phyloP scores from a whole-genome alignment of 306 rosid genomes.

The Rubus idaeus region DNA sequence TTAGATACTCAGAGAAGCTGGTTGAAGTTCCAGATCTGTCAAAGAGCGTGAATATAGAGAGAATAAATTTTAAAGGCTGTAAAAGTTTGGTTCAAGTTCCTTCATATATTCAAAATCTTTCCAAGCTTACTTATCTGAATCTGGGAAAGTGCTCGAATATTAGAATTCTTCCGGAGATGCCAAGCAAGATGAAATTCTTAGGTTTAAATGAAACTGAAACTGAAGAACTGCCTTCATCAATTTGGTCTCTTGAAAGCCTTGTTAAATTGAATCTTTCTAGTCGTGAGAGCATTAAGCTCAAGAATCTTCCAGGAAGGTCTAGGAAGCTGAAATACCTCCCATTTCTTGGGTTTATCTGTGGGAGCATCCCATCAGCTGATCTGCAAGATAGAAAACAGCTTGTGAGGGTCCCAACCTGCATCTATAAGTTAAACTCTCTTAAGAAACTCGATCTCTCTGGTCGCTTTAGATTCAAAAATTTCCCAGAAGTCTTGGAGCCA shows the following conservation, averaged over 20 bases:
- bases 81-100: background rate
- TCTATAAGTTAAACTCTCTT: background rate
- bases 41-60: background rate
- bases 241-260: background rate
- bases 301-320: too few species aligned
- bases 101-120: background rate
- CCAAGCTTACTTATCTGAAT: background rate
- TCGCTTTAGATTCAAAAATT: background rate
- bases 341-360: too few species aligned
- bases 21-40: constrained; percentile 1
- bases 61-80: background rate
- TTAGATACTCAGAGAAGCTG: background rate
- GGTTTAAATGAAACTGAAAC: background rate
- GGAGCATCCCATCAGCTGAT: too few species aligned
- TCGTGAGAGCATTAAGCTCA: too few species aligned
- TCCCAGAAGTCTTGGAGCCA: constrained; percentile 11
- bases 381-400: too few species aligned
- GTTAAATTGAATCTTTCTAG: too few species aligned
- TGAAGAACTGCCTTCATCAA: constrained; percentile 12
- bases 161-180: background rate
- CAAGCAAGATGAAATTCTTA: background rate
- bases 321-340: too few species aligned
- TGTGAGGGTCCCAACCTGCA: background rate
- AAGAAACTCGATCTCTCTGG: background rate
- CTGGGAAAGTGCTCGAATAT: background rate